Evolutionary conservation across 2,329 filamentous ascomycete species (phyloP), one percentile per base, ranked within the genome.

Genomic region (Fusarium annulatum): DNA sequence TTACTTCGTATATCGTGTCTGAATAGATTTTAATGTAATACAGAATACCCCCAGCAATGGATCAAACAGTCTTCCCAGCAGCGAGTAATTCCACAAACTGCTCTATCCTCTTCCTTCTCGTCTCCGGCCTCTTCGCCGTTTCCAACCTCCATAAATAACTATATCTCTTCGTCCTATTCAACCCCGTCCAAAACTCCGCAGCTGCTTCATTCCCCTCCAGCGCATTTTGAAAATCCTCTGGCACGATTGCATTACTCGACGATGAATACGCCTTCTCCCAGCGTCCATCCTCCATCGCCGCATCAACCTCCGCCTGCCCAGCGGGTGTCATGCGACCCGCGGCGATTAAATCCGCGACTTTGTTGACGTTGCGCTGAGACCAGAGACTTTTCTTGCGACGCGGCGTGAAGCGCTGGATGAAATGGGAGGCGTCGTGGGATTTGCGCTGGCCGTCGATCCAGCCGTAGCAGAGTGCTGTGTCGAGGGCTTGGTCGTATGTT

Each of bases 391-490:
- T 85, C 36, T 83, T 78, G 7, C 86, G 84, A 9, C 89, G 88
- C 4, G 89, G 89, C 3, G 89, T 90, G 81, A 89, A 91, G 14
- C 88, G 85, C 73, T 89, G 87, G 3, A 87, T 77, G 77, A 88
- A 90, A 72, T 84, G 85, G 7, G 80, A 74, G 1, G 82, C 83
- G 70, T 90, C 85, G 52, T 83, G 78, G 7, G 80, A 64, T 23
- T 81, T 81, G 5, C 84, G 84, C 74, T 89, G 88, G 1, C 89
- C 88, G 76, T 91, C 89, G 64, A 91, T 91, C 89, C 89, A 91
- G 46, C 90, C 89, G 75, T 87, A 88, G 77, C 89, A 91, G 11
- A 91, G 82, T 2, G 89, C 88, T 39, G 83, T 80, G 75, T 90
- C 86, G 23, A 91, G 83, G 2, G 89, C 89, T 76, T 90, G 80